These are phyloP conservation scores for Aspergillus homomorphus DNA, from an alignment of 495 filamentous ascomycete genomes.

Conservation along the genomic window DNA sequence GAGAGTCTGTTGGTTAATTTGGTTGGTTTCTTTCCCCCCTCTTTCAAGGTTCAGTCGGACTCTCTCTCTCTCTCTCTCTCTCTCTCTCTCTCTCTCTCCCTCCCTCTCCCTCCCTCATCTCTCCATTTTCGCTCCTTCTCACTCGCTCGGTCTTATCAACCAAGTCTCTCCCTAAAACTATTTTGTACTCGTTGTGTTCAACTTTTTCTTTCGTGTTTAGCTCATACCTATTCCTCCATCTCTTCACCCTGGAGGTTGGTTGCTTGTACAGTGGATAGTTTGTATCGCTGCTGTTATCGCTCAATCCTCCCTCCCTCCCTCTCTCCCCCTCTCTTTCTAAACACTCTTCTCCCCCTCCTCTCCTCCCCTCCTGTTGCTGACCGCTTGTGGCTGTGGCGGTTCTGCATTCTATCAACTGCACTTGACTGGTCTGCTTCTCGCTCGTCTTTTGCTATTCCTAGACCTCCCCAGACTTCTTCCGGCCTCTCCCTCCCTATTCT, in stretches of 20 bases:
- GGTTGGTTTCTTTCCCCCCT: constrained; percentile 10
- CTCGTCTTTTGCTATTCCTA: constrained; percentile 12
- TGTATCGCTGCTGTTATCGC: neutral
- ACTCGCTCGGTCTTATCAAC: neutral
- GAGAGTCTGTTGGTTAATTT: no score
- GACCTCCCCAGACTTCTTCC: constrained; percentile 7
- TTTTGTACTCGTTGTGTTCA: neutral
- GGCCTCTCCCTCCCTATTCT: constrained; percentile 4
- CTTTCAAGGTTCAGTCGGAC: constrained; percentile 8
- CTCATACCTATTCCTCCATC: no score
- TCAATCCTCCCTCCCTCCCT: neutral
- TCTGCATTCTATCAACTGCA: constrained; percentile 25
- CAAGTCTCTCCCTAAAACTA: constrained; percentile 3
- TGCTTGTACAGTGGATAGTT: neutral
- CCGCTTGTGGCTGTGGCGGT: constrained; percentile 31
- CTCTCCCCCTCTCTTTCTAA: constrained; percentile 1
- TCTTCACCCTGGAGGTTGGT: neutral
- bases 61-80: constrained; percentile 9
- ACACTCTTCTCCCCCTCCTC: constrained; percentile 4
- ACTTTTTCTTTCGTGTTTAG: neutral
- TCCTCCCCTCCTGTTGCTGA: constrained; percentile 18
- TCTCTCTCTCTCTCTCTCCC: constrained; percentile 3
- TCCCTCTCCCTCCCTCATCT: neutral
- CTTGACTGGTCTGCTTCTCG: constrained; percentile 12
- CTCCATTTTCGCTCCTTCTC: neutral